phyloP scores from a whole-genome alignment of 2,329 filamentous ascomycete species.

The Helotiales sp. region DNA sequence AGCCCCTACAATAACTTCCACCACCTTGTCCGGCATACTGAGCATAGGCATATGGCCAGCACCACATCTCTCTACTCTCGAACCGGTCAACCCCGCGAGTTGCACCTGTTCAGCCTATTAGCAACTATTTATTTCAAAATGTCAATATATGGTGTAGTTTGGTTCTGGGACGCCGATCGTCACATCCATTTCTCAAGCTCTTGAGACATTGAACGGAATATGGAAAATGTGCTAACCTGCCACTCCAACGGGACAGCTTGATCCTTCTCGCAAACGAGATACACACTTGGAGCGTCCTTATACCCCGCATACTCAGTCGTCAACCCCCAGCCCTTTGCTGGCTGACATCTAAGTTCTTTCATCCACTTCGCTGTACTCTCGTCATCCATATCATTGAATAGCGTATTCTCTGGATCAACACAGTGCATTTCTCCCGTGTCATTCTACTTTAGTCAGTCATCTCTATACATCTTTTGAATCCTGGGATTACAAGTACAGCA shows the following conservation, averaged over 20 bases:
- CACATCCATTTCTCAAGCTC: neutral
- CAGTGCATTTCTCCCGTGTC: conserved; percentile 11
- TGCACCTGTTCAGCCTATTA: neutral
- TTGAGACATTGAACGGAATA: neutral
- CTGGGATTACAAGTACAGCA: neutral
- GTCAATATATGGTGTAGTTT: neutral
- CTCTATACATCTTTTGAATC: neutral
- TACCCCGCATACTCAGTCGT: neutral
- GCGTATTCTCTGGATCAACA: neutral
- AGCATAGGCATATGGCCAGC: conserved; percentile 24
- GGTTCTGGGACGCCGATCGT: neutral
- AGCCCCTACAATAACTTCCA: conserved; percentile 18
- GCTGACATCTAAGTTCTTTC: conserved; percentile 14
- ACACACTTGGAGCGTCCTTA: neutral
- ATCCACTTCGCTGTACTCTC: conserved; percentile 18
- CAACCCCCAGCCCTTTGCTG: neutral
- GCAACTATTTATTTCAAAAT: neutral
- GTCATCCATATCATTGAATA: conserved; percentile 22
- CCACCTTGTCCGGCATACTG: conserved; percentile 23
- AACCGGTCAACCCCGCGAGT: conserved; percentile 11
- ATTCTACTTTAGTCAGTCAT: neutral
- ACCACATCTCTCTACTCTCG: conserved; percentile 15
- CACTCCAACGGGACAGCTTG: neutral
- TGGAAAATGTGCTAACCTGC: neutral
- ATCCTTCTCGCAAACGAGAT: neutral